Percentiles rank a stretch among this genome's conserved stretches.
These are phyloP conservation scores for Thecaphora frezii DNA, from an alignment of 1,284 basidiomycete genomes.

Conservation along the genomic window DNA sequence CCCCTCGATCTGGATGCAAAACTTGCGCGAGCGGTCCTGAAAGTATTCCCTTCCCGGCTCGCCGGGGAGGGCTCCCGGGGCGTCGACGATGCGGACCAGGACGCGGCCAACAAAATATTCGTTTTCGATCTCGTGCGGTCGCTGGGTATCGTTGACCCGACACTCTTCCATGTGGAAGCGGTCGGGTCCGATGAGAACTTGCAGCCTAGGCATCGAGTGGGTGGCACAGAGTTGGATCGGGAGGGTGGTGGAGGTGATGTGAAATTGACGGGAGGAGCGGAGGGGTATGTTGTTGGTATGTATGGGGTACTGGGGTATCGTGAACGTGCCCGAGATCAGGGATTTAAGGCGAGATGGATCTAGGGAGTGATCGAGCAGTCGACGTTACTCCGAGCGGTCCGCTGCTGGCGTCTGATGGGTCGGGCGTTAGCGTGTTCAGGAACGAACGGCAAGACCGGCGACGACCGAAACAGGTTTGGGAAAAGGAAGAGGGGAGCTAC, in stretches of 20 bases:
- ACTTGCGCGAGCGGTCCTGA: slow-evolving; percentile 57
- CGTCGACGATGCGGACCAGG: slow-evolving; percentile 60
- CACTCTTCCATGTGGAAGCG: slow-evolving; percentile 57
- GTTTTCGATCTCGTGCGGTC: slow-evolving; percentile 60
- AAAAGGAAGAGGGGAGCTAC: no score
- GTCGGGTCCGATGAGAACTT: slow-evolving; percentile 59
- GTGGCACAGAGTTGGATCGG: neutral
- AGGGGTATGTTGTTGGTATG: no score
- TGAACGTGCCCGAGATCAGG: no score
- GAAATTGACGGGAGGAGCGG: no score
- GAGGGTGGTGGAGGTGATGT: neutral
- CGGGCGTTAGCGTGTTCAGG: no score
- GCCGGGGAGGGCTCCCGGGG: slow-evolving; percentile 52
- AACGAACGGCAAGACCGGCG: no score
- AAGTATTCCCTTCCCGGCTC: slow-evolving; percentile 55
- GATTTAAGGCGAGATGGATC: no score
- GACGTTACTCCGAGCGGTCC: no score
- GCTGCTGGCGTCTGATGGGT: no score
- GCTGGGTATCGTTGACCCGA: slow-evolving; percentile 56
- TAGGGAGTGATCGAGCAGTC: no score
- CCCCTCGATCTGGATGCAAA: slow-evolving; percentile 62
- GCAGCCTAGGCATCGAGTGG: slow-evolving; percentile 52
- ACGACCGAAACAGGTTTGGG: no score
- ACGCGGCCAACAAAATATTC: slow-evolving; percentile 60
- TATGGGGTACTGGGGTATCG: no score